Evolutionary conservation across 192 early-diverging fungal species (phyloP), one percentile per base, ranked within the genome.

Genomic region (Coemansia sp.): DNA sequence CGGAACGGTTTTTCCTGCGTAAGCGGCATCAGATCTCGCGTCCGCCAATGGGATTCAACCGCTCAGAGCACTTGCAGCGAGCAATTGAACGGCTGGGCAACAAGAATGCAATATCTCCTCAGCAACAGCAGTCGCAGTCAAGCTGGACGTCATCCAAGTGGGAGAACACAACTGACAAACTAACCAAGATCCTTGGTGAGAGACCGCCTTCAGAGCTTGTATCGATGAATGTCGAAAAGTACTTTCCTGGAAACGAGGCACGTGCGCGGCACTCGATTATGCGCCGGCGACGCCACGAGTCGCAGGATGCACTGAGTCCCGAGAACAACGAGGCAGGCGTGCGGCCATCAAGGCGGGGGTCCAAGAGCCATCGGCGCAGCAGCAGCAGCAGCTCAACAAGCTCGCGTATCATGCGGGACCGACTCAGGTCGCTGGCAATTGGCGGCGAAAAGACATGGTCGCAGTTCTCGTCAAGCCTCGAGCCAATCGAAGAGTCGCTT

Each of bases 171-270:
- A 73, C 59, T 0, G 72, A 84, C 13, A 82, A 88, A 55, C 83
- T 83, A 48, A 81, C 61, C 65, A 85, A 88, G 40, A 94, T 96
- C 69, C 93, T 98, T 69, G 95, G 93, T 30, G 94, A 97, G 67
- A 87, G 96, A 10, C 96, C 96, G 10, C 91, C 91, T 0, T 91
- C 93, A 11, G 93, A 96, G 71, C 80, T 91, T 39, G 96, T 98
- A 67, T 91, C 89, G 22, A 89, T 89, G 59, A 91, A 96, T 57
- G 82, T 98, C 37, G 83, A 87, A 49, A 88, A 92, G 58, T 98
- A 91, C 70, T 98, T 98, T 68, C 94, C 96, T 2, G 88, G 87
- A 33, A 81, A 81, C 39, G 80, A 81, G 56, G 80, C 71, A 1
- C 64, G 75, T 9, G 80, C 74, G 18, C 80, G 80, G 15, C 64